Evolutionary conservation across 129 eudicot genomes (phyloP), one percentile per base, ranked within the genome.

Genomic region (Sambucus nigra): DNA sequence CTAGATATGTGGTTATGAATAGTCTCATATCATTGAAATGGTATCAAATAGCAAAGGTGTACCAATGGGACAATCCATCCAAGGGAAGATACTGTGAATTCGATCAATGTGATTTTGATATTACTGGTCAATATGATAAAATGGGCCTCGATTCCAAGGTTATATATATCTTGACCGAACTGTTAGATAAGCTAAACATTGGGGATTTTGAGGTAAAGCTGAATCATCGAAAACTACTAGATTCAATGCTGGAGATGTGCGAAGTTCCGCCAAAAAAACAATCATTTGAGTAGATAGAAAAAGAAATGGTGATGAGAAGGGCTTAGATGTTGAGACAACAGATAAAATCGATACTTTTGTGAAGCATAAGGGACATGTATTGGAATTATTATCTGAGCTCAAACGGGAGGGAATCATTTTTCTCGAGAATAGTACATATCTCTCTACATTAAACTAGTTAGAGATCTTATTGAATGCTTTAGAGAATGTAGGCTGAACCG

Each of bases 241-340:
- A n/a, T n/a, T n/a, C n/a, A n/a, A n/a, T n/a, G n/a, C n/a, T n/a
- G n/a, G n/a, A n/a, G n/a, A n/a, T n/a, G n/a, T n/a, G n/a, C n/a
- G n/a, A n/a, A n/a, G n/a, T n/a, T n/a, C n/a, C n/a, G n/a, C n/a
- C n/a, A n/a, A n/a, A n/a, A n/a, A 77, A 77, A 64, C 83, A 67
- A 54, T 56, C 83, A 0, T 72, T 77, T 63, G 79, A 77, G 49
- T 79, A 77, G 58, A 45, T 77, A 20, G 72, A 64, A 53, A 77
- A 53, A 32, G 83, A 77, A 65, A 72, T 77, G 83, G 83, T 77
- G 32, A 57, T 75, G 79, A 77, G 68, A 77, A 77, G 66, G 83
- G 83, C 18, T 68, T 77, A 31, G 46, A 67, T 22, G 62, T 47
- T 55, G 83, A 63, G 62, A 59, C 53, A 2, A 75, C 83, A 22